Conservation (phyloP, 2,329 filamentous ascomycete species). For the Claviceps citrina region DNA sequence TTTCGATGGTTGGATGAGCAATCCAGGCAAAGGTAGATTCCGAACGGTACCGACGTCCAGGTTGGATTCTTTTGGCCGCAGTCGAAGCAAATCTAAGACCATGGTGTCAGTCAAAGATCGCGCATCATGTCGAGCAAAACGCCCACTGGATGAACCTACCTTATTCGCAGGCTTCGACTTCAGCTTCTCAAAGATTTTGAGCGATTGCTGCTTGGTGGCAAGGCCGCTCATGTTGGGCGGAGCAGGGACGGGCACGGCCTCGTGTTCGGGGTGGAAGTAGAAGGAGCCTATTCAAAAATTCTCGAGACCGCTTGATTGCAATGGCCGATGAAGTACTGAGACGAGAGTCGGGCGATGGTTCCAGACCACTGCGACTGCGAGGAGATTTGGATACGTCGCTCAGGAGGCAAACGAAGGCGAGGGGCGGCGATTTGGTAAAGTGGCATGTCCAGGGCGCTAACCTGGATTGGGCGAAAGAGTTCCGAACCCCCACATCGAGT, state of each 20-base stretch:
- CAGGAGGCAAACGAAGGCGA: slow-evolving; percentile 22
- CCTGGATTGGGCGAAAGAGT: slow-evolving; percentile 14
- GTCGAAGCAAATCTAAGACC: slow-evolving; percentile 79
- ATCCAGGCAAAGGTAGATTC: slow-evolving; percentile 95
- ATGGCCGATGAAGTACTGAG: neutral
- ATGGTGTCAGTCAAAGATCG: neutral
- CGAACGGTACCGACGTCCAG: slow-evolving; percentile 93
- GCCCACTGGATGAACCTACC: slow-evolving; percentile 33
- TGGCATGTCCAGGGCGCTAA: slow-evolving; percentile 27
- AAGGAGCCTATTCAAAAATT: neutral
- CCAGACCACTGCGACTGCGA: neutral
- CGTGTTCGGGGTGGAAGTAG: neutral
- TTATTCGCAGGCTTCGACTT: slow-evolving; percentile 92
- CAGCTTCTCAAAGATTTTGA: slow-evolving; percentile 94
- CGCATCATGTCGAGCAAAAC: neutral
- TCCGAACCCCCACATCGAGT: slow-evolving; percentile 14
- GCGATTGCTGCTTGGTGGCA: slow-evolving; percentile 86
- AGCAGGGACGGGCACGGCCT: neutral
- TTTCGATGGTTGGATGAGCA: slow-evolving; percentile 96
- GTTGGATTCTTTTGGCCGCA: slow-evolving; percentile 95
- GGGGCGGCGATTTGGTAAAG: slow-evolving; percentile 21
- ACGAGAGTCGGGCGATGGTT: neutral
- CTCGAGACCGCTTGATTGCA: neutral
- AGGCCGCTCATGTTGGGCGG: slow-evolving; percentile 43
- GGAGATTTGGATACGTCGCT: slow-evolving; percentile 6